Evolutionary conservation across 805 yeast species (phyloP), one percentile per base, ranked within the genome.

Genomic region (Yarrowia hollandica): DNA sequence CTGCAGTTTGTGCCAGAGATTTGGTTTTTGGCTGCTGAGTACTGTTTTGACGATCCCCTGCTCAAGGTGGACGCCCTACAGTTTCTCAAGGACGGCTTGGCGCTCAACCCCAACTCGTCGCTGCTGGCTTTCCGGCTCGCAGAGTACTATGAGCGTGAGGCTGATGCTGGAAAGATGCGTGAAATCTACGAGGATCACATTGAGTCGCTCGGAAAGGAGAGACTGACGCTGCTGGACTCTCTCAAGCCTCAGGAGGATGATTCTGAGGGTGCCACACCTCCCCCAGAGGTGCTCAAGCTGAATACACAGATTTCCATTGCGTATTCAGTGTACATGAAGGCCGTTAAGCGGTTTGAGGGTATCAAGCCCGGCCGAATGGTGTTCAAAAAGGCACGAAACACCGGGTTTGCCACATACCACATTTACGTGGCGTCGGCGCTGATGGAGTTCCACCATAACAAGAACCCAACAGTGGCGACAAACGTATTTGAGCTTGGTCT

Each of bases 401-500:
- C 82, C 64, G 68, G 75, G n/a, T 77, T 73, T 61, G 67, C 86
- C 38, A 85, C 95, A 0, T 83, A 84, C 74, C 89, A 89, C 65
- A 79, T 92, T 18, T 92, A 80, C 71, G 84, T 85, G 18, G 92
- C 88, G 61, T 86, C 87, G 66, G 96, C 97, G 0, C 75, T 82
- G 68, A 77, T 90, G 75, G 99, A 92, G 68, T 84, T 80, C 65
- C 76, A 76, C 64, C 82, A 82, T 64, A 77, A 85, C 61, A 84
- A 81, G 61, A 67, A 67, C 38, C 73, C 79, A 21, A 84, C 82
- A 58, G 82, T 88, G 42, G 91, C 97, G 0, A 75, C 79, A 55
- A 85, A 85, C 67, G 83, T 91, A 16, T 85, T 89, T 69, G 95
- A 88, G 62, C 71, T 88, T 41, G 97, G 95, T 7, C 74, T 88